Base-by-base conservation (phyloP, 768 basidiomycete genomes). In the Crassisporium funariophilum region DNA sequence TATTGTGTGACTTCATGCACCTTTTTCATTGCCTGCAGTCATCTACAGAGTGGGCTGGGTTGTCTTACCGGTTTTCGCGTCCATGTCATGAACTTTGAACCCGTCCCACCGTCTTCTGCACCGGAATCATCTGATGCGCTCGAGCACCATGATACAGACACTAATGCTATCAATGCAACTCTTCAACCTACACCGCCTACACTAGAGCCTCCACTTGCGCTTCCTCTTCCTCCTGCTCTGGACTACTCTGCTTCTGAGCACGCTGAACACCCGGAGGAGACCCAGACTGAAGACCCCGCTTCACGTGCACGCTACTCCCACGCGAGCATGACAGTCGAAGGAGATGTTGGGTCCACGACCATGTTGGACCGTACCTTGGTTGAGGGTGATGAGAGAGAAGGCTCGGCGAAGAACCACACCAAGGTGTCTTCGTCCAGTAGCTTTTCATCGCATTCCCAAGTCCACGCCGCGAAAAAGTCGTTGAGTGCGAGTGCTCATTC, bases 291-390 rank as follows among this genome's bases (percentile, higher is more conserved):
- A n/a, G n/a, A n/a, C n/a, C n/a, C n/a, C n/a, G n/a, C 34, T 22
- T 21, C 34, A 16, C 5, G 29, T 34, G 9, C 27, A n/a, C 12
- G 31, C 41, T 40, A 27, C 21, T 22, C 41, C 3, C 49, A 56
- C 17, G 37, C 38, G 25, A 49, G 46, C 27, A 47, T 52, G 48
- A 47, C 46, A 17, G 35, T 43, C 6, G 59, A 51, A 29, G 55
- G 51, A n/a, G 55, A 56, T 21, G 16, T 37, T 8, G 52, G 40
- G 24, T 52, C 44, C 29, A 48, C 43, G 17, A 53, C 52, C 23
- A 27, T 59, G 37, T 58, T 60, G 16, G 65, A 67, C 34, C 53
- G 48, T 31, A 64, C 62, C 1, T 40, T 63, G 43, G 60, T 64
- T 6, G 63, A 46, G 19, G 60, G 53, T 35, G 54, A 49, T 19